Base-by-base conservation (phyloP, 1,284 basidiomycete genomes). In the Ustilago trichophora region DNA sequence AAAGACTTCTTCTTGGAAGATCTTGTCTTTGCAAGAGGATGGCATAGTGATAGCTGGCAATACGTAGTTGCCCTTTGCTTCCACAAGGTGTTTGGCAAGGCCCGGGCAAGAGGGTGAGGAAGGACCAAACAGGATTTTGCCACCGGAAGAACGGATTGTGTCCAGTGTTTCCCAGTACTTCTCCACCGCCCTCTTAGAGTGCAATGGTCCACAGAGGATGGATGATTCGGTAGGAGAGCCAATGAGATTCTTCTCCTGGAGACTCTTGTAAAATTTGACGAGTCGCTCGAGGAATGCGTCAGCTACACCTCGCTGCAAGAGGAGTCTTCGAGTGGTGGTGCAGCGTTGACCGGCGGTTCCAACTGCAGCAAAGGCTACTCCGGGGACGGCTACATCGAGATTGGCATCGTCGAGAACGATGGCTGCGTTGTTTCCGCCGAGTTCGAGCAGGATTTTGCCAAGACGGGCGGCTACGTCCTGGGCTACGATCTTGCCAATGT, bases 261-360 rank as follows among this genome's bases (percentile, higher is more conserved):
- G 53, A 18, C 86, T 85, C 22, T 84, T 82, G 82, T 94, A 93
- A 24, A 91, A 86, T 63, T 87, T 87, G 77, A 88, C 85, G 15
- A 97, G 87, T 16, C 86, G 86, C 31, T 87, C 85, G 58, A 95
- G 84, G 84, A 97, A 93, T 56, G 87, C 83, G 29, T 86, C 79
- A 1, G 92, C 89, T 70, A 98, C 88, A 56, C 87, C 83, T 36
- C 87, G 87, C 82, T 98, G 94, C 53, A 97, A 86, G 83, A 92
- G 91, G 11, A 97, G 86, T 51, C 94, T 86, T 48, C 94, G 87
- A 1, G 93, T 97, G 18, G 93, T 90, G 1, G 94, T 97, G 84
- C 94, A 98, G 43, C 94, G 87, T 81, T 97, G 94, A 19, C 94
- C 94, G 27, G 92, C 91, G 35, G 94, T 97, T 36, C 94, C 94